Evolutionary conservation across 345 rosid genomes (phyloP), one percentile per base, ranked within the genome.

Genomic region (Pistacia vera): DNA sequence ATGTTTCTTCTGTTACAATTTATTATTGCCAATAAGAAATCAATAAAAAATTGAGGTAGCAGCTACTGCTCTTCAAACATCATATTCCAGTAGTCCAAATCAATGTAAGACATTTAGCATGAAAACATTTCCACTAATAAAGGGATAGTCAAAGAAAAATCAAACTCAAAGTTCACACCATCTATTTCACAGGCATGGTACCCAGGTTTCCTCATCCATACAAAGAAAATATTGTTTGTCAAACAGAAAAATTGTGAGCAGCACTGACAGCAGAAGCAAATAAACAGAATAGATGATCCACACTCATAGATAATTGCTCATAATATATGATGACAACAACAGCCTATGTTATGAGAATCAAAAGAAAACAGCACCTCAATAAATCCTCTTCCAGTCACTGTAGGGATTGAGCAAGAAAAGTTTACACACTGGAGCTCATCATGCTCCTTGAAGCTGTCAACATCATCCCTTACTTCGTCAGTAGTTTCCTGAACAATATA

Each of bases 331-430:
- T 46, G 33, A 38, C 7, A 33, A 56, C 16, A 77, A 74, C 38
- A 74, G 48, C 30, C 68, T 22, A 62, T 57, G 60, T 5, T 17
- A 38, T 25, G 22, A 88, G 65, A 80, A 56, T 52, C 2, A 66
- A 70, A 73, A 70, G 52, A 54, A 69, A 68, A 78, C 25, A 71
- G 76, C 62, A 95, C 99, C 99, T 97, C 99, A 62, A 97, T 89
- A 82, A 92, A 97, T 75, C 99, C 99, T 83, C 98, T 87, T 78
- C 99, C 97, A 56, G 76, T 80, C 46, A 78, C 78, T 5, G 79
- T 52, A 10, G 98, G 93, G 72, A 94, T 79, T 77, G 93, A 84
- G 84, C 96, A 94, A 62, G 90, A 88, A 63, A 91, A 88, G 75
- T 77, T 85, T 20, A 94, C 80, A 73, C 79, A 87, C 51, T 88